Evolutionary conservation across 495 filamentous ascomycete species (phyloP).

Genomic region (Trichocladium antarcticum): DNA sequence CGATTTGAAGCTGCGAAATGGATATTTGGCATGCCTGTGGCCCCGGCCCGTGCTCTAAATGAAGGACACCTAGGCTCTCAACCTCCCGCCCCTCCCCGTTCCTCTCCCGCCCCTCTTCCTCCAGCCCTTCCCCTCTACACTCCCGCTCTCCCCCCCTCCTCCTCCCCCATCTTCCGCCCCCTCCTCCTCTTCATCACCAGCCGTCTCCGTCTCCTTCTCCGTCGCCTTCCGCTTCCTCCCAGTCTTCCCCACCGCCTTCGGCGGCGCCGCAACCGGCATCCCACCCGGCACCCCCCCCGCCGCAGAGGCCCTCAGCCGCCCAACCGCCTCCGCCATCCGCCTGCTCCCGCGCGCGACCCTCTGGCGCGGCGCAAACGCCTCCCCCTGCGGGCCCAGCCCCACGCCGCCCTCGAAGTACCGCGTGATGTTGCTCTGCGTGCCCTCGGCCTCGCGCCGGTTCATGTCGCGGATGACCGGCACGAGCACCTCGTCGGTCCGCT

Average conservation of each 20-base stretch:
- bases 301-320: conserved; percentile 44
- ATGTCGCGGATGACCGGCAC: conserved; percentile 91
- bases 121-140: background rate
- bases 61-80: too few relatives aligned
- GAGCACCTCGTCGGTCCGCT: conserved; percentile 86
- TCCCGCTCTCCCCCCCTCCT: too few relatives aligned
- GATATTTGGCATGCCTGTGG: too few relatives aligned
- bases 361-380: conserved; percentile 69
- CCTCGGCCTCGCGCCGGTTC: conserved; percentile 75
- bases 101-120: conserved; percentile 14
- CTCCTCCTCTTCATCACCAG: conserved; percentile 9
- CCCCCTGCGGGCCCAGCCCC: conserved; percentile 31
- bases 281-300: conserved; percentile 2
- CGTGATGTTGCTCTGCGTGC: conserved; percentile 95
- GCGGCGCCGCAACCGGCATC: conserved; percentile 16
- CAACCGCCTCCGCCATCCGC: conserved; percentile 75
- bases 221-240: conserved; percentile 22
- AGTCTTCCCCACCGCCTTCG: background rate
- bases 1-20: too few relatives aligned
- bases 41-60: too few relatives aligned
- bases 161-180: conserved; percentile 14
- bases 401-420: conserved; percentile 53
- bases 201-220: conserved; percentile 7
- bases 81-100: conserved; percentile 26
- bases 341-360: conserved; percentile 51